phyloP scores from a whole-genome alignment of 2,329 filamentous ascomycete genomes.

The Colletotrichum sp. region DNA sequence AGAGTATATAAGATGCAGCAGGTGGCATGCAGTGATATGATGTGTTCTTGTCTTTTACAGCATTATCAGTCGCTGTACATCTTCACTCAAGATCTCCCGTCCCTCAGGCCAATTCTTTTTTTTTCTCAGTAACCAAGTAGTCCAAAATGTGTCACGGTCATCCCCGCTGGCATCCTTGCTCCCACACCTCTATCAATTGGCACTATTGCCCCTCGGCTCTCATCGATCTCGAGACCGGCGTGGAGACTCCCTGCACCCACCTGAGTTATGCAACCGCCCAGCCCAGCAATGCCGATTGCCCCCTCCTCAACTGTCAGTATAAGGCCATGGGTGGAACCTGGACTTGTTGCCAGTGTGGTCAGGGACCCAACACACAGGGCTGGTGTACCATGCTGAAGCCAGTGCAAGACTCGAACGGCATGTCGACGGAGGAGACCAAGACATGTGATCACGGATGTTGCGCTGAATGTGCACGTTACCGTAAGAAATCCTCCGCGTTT shows the following conservation, averaged over 20 bases:
- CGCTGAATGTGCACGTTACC: constrained; percentile 47
- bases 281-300: constrained; percentile 48
- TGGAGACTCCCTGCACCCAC: constrained; percentile 54
- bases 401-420: constrained; percentile 34
- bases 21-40: background rate
- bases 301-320: constrained; percentile 57
- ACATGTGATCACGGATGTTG: constrained; percentile 61
- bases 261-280: constrained; percentile 52
- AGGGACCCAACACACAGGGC: constrained; percentile 56
- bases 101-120: background rate
- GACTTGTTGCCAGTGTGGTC: constrained; percentile 59
- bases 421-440: constrained; percentile 39
- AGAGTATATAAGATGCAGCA: constrained; percentile 4
- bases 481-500: constrained; percentile 32
- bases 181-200: constrained; percentile 61
- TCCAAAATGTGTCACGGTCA: constrained; percentile 59
- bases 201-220: constrained; percentile 55
- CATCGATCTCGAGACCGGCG: constrained; percentile 55
- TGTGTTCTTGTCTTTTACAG: background rate
- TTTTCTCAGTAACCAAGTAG: too few species aligned
- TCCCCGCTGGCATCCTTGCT: constrained; percentile 56
- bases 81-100: background rate
- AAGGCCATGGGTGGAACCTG: constrained; percentile 53
- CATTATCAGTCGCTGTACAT: background rate
- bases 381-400: constrained; percentile 53